These are phyloP conservation scores for Sechiopsis laciniata DNA, from an alignment of 306 rosid genomes.

Conservation along the genomic window DNA sequence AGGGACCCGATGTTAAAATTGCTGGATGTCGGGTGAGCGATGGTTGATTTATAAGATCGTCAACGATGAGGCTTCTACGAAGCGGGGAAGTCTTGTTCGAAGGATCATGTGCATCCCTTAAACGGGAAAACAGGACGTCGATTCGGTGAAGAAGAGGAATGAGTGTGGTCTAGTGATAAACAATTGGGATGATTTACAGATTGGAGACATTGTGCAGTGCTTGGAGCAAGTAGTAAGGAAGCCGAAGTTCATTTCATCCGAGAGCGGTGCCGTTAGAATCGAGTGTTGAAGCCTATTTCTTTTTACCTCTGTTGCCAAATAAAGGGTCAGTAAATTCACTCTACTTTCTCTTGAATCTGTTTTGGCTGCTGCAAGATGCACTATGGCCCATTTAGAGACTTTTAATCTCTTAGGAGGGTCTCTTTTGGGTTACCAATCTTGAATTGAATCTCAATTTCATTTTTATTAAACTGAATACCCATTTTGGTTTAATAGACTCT, in stretches of 20 bases:
- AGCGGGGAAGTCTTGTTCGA: conserved; percentile 82
- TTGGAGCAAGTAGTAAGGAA: conserved; percentile 76
- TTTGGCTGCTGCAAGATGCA: conserved; percentile 6
- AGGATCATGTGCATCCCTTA: conserved; percentile 73
- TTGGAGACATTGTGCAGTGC: conserved; percentile 83
- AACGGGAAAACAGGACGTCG: conserved; percentile 88
- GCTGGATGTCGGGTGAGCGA: conserved; percentile 84
- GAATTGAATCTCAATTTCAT: too few species aligned
- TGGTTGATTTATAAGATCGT: conserved; percentile 49
- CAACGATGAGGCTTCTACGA: conserved; percentile 75
- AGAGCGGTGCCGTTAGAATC: conserved; percentile 87
- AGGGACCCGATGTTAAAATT: conserved; percentile 69
- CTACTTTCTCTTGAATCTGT: not conserved
- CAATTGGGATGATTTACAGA: conserved; percentile 49
- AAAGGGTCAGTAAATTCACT: conserved; percentile 7
- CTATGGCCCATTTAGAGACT: not conserved
- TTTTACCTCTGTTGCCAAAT: not conserved
- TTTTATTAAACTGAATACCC: too few species aligned
- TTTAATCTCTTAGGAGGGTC: not conserved
- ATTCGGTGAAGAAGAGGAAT: conserved; percentile 70
- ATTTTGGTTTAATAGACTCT: too few species aligned
- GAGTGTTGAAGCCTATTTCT: conserved; percentile 43
- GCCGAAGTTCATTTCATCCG: conserved; percentile 83
- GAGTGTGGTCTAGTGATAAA: conserved; percentile 73
- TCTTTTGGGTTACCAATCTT: not conserved